Evolutionary conservation across 768 basidiomycete genomes (phyloP), one percentile per base, ranked within the genome.

Genomic region (Mycena pura): DNA sequence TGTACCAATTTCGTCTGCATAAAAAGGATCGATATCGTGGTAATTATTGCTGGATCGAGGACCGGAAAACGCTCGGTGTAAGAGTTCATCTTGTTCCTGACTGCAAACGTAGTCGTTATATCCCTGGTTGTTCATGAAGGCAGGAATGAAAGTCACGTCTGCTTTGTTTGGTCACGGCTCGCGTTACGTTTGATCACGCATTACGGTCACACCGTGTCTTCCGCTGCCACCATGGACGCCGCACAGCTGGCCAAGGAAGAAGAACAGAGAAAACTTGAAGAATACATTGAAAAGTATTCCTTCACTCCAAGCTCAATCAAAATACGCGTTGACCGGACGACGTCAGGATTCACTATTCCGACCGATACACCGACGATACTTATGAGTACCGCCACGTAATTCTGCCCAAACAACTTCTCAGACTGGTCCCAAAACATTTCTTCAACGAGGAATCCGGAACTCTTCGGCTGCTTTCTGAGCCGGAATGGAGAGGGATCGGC

Each of bases 341-440:
- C 57, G 47, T 55, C 66, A 94, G 92, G 73, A 95, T 95, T 68
- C 89, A 93, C 70, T 95, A 95, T 72, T 95, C 93, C 61, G 92
- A 94, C 75, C 88, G 92, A 63, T 95, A 98, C 74, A 86, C 92
- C 8, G 96, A 99, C 76, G 93, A 96, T 74, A 78, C 85, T 65
- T 97, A 85, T 75, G 96, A 99, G 81, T 99, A 98, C 73, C 91
- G 94, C 57, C 96, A 99, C 76, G 96, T 99, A 66, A 97, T 97
- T 67, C 80, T 99, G 19, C 96, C 96, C 6, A 97, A 97, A 73
- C 92, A 91, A 57, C 87, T 99, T 66, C 83, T 98, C 76, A 95
- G 96, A 79, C 82, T 96, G 78, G 84, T 99, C 27, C 97, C 96
- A 5, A 93, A 95, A 73, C 82, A 88, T 27, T 89, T 87, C 70